A percentile compares a stretch with the other conserved stretches of the same genome.
Conservation (phyloP, 2,329 filamentous ascomycete genomes). For the Nemania sp. region DNA sequence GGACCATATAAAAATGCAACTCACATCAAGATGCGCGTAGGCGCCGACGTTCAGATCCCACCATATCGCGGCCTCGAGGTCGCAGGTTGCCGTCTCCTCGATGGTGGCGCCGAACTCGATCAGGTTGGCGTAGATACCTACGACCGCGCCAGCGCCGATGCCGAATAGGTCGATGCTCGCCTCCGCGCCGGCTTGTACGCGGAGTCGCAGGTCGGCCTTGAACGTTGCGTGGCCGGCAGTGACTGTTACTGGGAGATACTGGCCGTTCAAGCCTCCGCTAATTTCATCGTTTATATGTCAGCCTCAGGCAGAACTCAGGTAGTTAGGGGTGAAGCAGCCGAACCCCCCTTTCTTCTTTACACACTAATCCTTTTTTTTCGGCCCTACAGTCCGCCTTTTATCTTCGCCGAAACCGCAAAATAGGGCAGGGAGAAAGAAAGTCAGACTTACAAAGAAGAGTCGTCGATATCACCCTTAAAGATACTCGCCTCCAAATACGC, state of each 20-base stretch:
- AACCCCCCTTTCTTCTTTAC: not conserved
- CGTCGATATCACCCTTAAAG: slow-evolving; percentile 33
- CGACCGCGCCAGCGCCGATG: slow-evolving; percentile 34
- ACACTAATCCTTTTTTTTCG: not conserved
- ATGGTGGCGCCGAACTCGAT: slow-evolving; percentile 35
- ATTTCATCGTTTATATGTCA: not conserved
- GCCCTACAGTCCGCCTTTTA: not conserved
- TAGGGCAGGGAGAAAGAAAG: not conserved
- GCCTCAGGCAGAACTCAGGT: not conserved
- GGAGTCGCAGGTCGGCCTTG: slow-evolving; percentile 35
- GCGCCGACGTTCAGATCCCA: slow-evolving; percentile 38
- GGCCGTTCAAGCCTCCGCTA: slow-evolving; percentile 30
- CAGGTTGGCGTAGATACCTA: slow-evolving; percentile 36
- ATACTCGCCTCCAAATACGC: slow-evolving; percentile 32
- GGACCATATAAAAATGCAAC: slow-evolving; percentile 1
- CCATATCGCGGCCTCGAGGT: slow-evolving; percentile 32
- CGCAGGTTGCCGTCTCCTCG: slow-evolving; percentile 32
- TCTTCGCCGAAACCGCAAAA: not conserved
- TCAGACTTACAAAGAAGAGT: slow-evolving; percentile 31
- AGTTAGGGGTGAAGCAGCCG: not conserved
- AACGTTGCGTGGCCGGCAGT: slow-evolving; percentile 27
- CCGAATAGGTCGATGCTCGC: slow-evolving; percentile 31
- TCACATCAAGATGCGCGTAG: slow-evolving; percentile 33
- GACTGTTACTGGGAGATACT: slow-evolving; percentile 33
- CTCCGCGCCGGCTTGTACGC: slow-evolving; percentile 35